Percentiles rank a stretch among this genome's conserved stretches.
phyloP scores from a whole-genome alignment of 192 early-diverging fungal species.

The Spizellomyces punctatus region DNA sequence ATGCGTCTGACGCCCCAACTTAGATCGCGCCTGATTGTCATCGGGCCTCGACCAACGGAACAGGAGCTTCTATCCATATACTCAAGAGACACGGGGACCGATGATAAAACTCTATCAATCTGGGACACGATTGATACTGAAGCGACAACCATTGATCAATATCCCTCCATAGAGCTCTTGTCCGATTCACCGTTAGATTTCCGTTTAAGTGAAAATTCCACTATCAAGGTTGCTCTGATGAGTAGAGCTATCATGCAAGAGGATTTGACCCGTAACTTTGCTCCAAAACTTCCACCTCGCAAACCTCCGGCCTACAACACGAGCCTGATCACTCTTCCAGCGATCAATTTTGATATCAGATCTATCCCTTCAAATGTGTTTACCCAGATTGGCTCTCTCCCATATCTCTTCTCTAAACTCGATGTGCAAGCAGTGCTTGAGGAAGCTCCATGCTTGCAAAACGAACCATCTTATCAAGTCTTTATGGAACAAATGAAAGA shows the following conservation, averaged over 20 bases:
- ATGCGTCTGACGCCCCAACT: neutral
- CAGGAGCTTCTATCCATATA: conserved; percentile 4
- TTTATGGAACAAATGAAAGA: conserved; percentile 21
- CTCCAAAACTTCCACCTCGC: conserved; percentile 10
- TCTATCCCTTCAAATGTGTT: conserved; percentile 24
- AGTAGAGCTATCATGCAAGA: conserved; percentile 30
- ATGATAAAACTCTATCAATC: conserved; percentile 9
- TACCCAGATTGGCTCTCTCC: conserved; percentile 6
- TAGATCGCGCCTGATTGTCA: conserved; percentile 27
- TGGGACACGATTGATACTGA: conserved; percentile 30
- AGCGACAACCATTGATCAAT: conserved; percentile 13
- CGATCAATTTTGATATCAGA: conserved; percentile 13
- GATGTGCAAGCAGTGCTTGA: conserved; percentile 1
- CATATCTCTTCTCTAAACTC: neutral
- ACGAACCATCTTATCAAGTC: neutral
- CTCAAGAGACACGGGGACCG: neutral
- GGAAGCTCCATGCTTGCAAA: neutral
- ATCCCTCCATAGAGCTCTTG: conserved; percentile 29
- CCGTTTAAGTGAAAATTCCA: neutral
- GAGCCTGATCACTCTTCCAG: conserved; percentile 14
- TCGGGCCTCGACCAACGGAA: conserved; percentile 22
- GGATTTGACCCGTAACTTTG: conserved; percentile 8
- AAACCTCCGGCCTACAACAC: conserved; percentile 19
- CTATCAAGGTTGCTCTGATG: conserved; percentile 22
- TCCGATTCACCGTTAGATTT: neutral